Conservation (phyloP, 1,284 basidiomycete genomes). For the Lentinus polychrous region DNA sequence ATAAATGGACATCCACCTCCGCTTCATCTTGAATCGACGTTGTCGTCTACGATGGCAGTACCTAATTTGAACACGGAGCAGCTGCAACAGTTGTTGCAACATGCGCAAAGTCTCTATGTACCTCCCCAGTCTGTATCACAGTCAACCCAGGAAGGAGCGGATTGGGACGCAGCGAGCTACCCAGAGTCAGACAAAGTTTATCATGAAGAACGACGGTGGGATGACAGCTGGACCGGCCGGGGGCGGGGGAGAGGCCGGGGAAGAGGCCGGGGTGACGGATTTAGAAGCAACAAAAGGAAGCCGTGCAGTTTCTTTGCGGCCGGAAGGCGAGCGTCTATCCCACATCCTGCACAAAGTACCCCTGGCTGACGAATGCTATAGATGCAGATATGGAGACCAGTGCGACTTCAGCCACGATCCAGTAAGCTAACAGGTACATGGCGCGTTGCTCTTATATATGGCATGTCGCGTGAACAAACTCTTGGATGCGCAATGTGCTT, state of each 20-base stretch:
- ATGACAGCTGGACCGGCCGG: constrained; percentile 33
- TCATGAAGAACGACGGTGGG: constrained; percentile 40
- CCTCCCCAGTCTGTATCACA: constrained; percentile 10
- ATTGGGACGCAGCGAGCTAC: constrained; percentile 21
- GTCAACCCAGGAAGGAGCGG: constrained; percentile 5
- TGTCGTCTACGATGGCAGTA: constrained; percentile 19
- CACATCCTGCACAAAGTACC: constrained; percentile 31
- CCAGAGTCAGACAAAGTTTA: constrained; percentile 30
- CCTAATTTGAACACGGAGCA: constrained; percentile 48
- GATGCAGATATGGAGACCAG: constrained; percentile 80
- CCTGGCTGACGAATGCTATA: constrained; percentile 48
- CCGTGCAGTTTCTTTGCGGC: constrained; percentile 81
- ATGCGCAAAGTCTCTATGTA: constrained; percentile 31
- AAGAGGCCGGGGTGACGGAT: constrained; percentile 46
- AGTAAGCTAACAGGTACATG: constrained; percentile 1
- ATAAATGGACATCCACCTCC: constrained; percentile 12
- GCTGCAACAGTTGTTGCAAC: constrained; percentile 56
- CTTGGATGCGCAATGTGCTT: too few species aligned
- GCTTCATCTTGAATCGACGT: constrained; percentile 14
- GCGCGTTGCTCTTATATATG: neutral
- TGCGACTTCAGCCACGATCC: constrained; percentile 72
- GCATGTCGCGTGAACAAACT: too few species aligned
- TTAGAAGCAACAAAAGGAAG: constrained; percentile 75
- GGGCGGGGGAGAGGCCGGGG: constrained; percentile 51
- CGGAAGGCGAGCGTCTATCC: constrained; percentile 76